Evolutionary conservation across 441 rosid genomes (phyloP), one percentile per base, ranked within the genome.

Genomic region (Bruguiera hainesii): DNA sequence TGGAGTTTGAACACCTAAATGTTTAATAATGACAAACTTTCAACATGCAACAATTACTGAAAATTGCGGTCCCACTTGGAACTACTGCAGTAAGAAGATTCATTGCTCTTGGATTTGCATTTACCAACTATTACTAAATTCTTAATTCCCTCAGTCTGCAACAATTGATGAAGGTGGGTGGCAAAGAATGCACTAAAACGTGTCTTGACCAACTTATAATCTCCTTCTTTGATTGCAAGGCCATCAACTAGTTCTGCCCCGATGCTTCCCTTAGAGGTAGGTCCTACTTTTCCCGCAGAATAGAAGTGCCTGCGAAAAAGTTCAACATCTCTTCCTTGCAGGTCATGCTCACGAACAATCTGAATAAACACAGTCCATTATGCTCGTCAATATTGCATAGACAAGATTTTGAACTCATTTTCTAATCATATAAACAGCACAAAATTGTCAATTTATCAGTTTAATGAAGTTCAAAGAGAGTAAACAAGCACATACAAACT

Each of bases 301-400:
- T 89, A 94, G 19, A 76, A 64, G 60, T 88, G 91, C 50, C 80
- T 80, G 21, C 96, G 89, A 67, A 85, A 94, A 66, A 79, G 64
- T 60, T 91, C 94, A 50, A 75, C 96, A 77, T 91, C 98, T 82
- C 97, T 81, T 71, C 98, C 97, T 30, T 30, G 72, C 2, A 84
- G 81, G 39, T 91, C 96, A 37, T 91, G 96, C 51, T 88, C 96
- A 4, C 96, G 82, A 67, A 94, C 89, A 78, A 89, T 93, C 96
- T 85, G 67, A 19, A 61, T 49, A 30, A 68, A 70, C n/a, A 60
- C 59, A 2, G n/a, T 21, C 19, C 48, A 75, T 64, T 7, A 20
- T 46, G 53, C 26, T 31, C 5, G 3, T 42, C 16, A 3, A 42
- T 11, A 42, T 11, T 11, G 16, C 48, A 42, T 1, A 13, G 18